Conservation (phyloP, 148 eudicot genomes). For the Spergularia marina region DNA sequence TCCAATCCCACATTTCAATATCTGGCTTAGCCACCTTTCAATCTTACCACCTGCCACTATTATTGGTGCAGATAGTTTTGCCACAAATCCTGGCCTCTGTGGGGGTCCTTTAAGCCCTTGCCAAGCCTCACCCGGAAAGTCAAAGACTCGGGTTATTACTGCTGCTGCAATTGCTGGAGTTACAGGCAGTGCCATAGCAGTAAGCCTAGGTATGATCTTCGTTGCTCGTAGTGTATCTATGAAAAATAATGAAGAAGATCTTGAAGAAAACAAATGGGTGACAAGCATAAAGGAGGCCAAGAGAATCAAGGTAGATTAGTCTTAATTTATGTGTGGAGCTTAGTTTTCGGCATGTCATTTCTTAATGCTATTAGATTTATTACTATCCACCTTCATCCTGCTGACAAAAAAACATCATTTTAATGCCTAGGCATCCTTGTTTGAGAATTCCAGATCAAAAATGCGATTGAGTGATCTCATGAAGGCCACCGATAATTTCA, state of each 20-base stretch:
- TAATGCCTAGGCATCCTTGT: conserved; percentile 42
- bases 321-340: background rate
- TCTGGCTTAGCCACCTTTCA: too few relatives aligned
- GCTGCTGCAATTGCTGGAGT: conserved; percentile 42
- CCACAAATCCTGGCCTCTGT: conserved; percentile 44
- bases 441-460: conserved; percentile 49
- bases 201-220: conserved; percentile 28
- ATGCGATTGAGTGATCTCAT: conserved; percentile 66
- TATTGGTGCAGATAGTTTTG: conserved; percentile 30
- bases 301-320: conserved; percentile 33
- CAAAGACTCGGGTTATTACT: conserved; percentile 26
- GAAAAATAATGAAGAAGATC: conserved; percentile 52
- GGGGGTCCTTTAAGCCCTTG: conserved; percentile 39
- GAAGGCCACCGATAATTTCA: conserved; percentile 66
- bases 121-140: conserved; percentile 14
- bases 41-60: too few relatives aligned
- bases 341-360: background rate
- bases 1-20: conserved; percentile 32
- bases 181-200: conserved; percentile 28
- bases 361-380: background rate
- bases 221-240: conserved; percentile 17
- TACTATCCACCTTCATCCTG: background rate
- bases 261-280: conserved; percentile 57
- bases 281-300: conserved; percentile 48
- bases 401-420: background rate